Evolutionary conservation across 371 early-diverging fungal species (phyloP).

Genomic region (Actinomucor elegans): DNA sequence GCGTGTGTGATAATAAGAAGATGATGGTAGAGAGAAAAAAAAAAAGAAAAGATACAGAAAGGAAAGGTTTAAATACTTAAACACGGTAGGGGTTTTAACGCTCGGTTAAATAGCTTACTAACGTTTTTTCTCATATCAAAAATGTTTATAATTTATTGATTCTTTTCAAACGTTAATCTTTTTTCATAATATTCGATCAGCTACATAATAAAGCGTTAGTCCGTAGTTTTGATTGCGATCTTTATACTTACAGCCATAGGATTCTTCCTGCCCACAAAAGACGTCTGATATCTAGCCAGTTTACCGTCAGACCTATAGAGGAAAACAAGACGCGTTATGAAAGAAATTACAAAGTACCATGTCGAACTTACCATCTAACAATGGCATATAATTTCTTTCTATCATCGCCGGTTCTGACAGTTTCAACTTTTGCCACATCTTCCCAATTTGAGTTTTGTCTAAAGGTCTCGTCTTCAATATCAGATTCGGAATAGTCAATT

Average conservation of each 20-base stretch:
- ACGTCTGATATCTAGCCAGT: conserved; percentile 6
- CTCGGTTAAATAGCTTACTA: conserved; percentile 1
- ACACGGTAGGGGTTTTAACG: not conserved
- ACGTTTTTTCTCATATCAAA: conserved; percentile 12
- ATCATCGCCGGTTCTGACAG: not conserved
- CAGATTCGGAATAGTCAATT: conserved; percentile 5
- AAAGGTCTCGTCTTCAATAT: not conserved
- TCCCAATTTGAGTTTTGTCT: not conserved
- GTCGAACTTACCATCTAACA: not conserved
- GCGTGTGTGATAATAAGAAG: not conserved
- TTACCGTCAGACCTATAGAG: conserved; percentile 12
- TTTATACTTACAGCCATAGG: conserved; percentile 4
- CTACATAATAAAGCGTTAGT: not conserved
- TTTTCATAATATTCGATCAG: conserved; percentile 23
- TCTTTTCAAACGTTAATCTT: conserved; percentile 10
- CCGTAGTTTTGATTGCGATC: not conserved
- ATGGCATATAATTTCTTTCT: conserved; percentile 1
- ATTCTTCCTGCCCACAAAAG: not conserved
- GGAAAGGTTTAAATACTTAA: not conserved
- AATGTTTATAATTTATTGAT: not conserved
- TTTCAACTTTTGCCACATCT: not conserved
- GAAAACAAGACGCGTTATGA: not conserved
- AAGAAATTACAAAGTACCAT: not conserved
- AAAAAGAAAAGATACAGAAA: not conserved
- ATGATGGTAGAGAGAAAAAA: not conserved